Evolutionary conservation across 139 green algal species (phyloP), one percentile per base, ranked within the genome.

Genomic region (Micromonas pusilla): DNA sequence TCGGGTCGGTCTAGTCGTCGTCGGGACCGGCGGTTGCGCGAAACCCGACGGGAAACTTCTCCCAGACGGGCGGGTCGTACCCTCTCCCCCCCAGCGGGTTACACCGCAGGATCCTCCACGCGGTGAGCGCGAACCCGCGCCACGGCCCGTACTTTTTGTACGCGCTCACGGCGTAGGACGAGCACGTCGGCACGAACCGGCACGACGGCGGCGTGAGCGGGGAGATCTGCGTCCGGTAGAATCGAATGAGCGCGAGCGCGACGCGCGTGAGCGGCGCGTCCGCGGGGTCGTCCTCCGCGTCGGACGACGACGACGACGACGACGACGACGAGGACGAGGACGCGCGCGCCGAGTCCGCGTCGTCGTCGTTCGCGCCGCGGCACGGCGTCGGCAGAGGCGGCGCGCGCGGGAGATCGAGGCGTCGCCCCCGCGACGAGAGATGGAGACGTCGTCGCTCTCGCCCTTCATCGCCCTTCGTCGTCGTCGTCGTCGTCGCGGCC

Each of bases 181-280:
- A 74, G 60, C 80, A 84, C 65, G 80, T 81, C 21, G 80, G 80
- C 33, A 84, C 38, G 73, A 72, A 84, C 0, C 80, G 73, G 31
- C 80, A 84, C 25, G 52, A 52, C 25, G 39, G 39, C 25, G 80
- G 80, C 21, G 79, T 52, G 13, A 72, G 53, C 26, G 80, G 80
- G 1, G 80, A 84, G 3, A 84, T 77, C 63, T 81, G 66, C 3
- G 37, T 39, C 25, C 33, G 28, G 62, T 80, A 80, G 33, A 80
- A 80, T 20, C 64, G 34, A 1, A 80, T 30, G 1, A 72, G 21
- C 23, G 39, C 60, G 39, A 80, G 23, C n/a, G 74, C 60, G 33
- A 72, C 1, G 21, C 57, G 3, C 26, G 73, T 31, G 1, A 65
- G 19, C 3, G 52, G 5, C 3, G 23, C 57, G 33, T 72, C 66